Conservation (phyloP, 306 rosid genomes). For the Prunus dulcis region DNA sequence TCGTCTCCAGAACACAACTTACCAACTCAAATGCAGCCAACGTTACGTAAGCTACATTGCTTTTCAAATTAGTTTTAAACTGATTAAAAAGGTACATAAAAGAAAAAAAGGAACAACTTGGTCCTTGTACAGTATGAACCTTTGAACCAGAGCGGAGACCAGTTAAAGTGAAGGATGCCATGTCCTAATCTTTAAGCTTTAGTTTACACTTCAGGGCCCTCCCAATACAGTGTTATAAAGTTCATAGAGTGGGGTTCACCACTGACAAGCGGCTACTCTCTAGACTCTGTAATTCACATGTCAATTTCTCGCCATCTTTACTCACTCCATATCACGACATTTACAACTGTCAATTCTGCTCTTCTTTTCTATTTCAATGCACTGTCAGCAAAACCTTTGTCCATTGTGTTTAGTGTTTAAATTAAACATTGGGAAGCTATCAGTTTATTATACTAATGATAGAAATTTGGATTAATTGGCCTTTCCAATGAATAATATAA, state of each 20-base stretch:
- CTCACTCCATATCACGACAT: conserved; percentile 3
- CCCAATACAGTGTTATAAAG: not conserved
- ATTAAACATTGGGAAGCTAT: conserved; percentile 13
- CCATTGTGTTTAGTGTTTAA: not conserved
- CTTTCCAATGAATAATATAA: conserved; percentile 1
- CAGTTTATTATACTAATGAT: not conserved
- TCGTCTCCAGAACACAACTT: no score
- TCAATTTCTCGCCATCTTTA: conserved; percentile 2
- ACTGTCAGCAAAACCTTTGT: not conserved
- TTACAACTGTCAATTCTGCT: not conserved
- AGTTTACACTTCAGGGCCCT: not conserved
- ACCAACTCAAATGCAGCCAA: no score
- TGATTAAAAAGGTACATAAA: no score
- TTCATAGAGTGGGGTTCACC: conserved; percentile 22
- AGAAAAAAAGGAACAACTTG: no score
- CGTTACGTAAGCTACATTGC: no score
- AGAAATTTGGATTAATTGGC: not conserved
- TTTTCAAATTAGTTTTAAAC: no score
- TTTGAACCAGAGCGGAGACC: no score
- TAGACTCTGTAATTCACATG: conserved; percentile 18
- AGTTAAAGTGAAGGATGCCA: no score
- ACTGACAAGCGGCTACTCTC: conserved; percentile 36
- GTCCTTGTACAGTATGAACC: no score
- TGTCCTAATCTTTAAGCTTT: no score
- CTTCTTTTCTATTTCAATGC: not conserved